These are phyloP conservation scores for Myriosclerotinia scirpicola DNA, from an alignment of 2,329 filamentous ascomycete species.

Conservation along the genomic window DNA sequence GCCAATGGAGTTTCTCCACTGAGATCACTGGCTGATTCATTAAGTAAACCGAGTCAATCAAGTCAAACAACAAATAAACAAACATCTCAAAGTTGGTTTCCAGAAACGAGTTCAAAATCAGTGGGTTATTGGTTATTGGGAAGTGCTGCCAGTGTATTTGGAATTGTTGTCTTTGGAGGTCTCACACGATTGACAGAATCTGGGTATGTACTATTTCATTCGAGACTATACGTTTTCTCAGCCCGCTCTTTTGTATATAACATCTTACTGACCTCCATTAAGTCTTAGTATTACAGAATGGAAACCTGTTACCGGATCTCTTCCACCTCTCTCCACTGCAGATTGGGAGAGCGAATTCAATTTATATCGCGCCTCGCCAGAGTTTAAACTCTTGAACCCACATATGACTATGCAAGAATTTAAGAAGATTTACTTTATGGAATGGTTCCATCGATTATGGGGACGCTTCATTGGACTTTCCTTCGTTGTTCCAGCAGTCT, in stretches of 20 bases:
- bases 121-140: conserved; percentile 92
- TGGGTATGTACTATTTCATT: conserved; percentile 57
- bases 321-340: conserved; percentile 73
- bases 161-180: conserved; percentile 93
- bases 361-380: conserved; percentile 88
- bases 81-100: conserved; percentile 29
- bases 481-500: conserved; percentile 83
- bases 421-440: conserved; percentile 99
- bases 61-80: conserved; percentile 32
- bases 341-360: conserved; percentile 93
- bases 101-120: conserved; percentile 64
- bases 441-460: conserved; percentile 96
- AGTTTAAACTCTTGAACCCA: conserved; percentile 89
- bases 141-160: conserved; percentile 91
- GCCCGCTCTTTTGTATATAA: background rate
- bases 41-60: conserved; percentile 30
- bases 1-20: conserved; percentile 30
- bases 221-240: too few relatives aligned
- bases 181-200: conserved; percentile 94
- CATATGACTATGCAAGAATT: conserved; percentile 92
- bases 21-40: conserved; percentile 16
- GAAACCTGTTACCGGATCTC: conserved; percentile 89
- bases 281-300: conserved; percentile 97
- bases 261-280: background rate
- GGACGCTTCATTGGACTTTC: conserved; percentile 86